Base-by-base conservation (phyloP, 768 basidiomycete genomes). In the Mycena capillaripes region DNA sequence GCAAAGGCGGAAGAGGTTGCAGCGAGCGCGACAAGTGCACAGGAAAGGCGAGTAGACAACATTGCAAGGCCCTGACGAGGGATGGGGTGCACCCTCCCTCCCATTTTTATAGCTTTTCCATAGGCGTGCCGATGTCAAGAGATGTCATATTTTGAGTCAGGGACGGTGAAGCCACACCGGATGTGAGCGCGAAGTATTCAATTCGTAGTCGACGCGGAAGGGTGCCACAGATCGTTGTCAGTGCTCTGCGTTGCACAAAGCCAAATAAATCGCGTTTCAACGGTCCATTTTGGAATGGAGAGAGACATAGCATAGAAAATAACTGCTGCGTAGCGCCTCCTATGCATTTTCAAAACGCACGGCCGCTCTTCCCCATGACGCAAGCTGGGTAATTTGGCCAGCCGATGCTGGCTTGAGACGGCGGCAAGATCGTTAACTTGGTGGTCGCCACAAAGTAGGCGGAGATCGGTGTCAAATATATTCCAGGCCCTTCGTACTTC, bases 401-500 rank as follows among this genome's bases (percentile, higher is more conserved):
- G 11, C 14, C 19, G 23, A n/a, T 59, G 10, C 57, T 14, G 30
- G 27, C n/a, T n/a, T 30, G 34, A 14, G 57, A 27, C 36, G 36
- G 38, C 36, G 57, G 32, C 11, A 27, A 59, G 57, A 59, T 59
- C n/a, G 36, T 59, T 59, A 59, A 55, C 53, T 36, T n/a, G n/a
- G n/a, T 6, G 34, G 6, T 36, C 12, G 34, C 34, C 12, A 36
- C 34, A 36, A 36, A 36, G 34, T 12, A n/a, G 34, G 29, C 9
- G 29, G 23, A 53, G 52, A 53, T 53, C 27, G 12, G 52, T 30
- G 52, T 53, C 52, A 53, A 53, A 29, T 53, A 30, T 9, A 17
- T 53, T 53, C 16, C 52, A 53, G 52, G n/a, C n/a, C n/a, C n/a
- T n/a, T n/a, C n/a, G n/a, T n/a, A n/a, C n/a, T n/a, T n/a, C 4